These are phyloP conservation scores for Miscanthus lutarioriparius DNA, from an alignment of 176 grass and related monocot species.

Conservation along the genomic window DNA sequence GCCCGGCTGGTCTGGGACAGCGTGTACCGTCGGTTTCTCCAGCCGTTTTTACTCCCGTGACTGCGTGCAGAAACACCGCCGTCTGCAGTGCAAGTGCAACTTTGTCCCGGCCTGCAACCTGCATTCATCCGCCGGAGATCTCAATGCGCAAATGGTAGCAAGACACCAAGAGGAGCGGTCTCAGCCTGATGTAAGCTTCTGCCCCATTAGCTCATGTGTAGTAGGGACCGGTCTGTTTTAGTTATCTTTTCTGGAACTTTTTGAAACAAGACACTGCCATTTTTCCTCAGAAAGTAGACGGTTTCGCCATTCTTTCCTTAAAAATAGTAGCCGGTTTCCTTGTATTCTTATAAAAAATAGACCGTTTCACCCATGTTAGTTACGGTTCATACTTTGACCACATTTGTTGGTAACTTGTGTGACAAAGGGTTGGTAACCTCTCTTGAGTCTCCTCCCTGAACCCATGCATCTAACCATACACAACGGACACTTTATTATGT, in stretches of 20 bases:
- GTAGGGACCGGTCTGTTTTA: background rate
- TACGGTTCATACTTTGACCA: background rate
- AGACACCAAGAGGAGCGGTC: background rate
- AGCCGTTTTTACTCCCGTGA: slow-evolving; percentile 14
- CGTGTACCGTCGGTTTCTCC: slow-evolving; percentile 20
- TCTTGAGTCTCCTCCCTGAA: too few relatives aligned
- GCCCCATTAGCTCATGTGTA: background rate
- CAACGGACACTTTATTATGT: too few relatives aligned
- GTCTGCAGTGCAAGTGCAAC: background rate
- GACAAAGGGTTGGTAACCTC: too few relatives aligned
- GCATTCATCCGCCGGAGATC: background rate
- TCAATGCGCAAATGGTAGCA: background rate
- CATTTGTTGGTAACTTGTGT: too few relatives aligned
- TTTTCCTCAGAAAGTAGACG: background rate
- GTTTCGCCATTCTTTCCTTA: too few relatives aligned
- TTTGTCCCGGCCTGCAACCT: slow-evolving; percentile 6
- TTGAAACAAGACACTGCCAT: background rate
- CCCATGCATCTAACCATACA: too few relatives aligned
- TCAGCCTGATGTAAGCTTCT: background rate
- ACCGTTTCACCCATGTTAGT: background rate
- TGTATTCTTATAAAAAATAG: background rate
- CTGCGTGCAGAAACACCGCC: background rate
- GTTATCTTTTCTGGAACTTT: background rate
- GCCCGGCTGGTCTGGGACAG: background rate
- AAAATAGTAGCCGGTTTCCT: background rate